phyloP scores from a whole-genome alignment of 2,329 filamentous ascomycete species.

The Fusarium brachygibbosum region DNA sequence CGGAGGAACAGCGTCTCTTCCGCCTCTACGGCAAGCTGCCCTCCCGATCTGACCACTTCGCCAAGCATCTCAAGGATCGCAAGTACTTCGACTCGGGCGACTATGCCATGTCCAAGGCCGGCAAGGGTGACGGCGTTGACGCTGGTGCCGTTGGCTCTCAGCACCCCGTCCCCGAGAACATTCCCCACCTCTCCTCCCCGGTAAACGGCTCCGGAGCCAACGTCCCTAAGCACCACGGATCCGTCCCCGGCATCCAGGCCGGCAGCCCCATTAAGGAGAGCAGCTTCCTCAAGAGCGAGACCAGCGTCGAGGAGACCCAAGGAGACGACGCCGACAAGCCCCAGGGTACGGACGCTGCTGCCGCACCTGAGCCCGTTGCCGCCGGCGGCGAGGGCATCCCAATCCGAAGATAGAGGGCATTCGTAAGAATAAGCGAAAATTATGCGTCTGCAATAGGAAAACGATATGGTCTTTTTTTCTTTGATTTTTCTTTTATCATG shows the following conservation, averaged over 20 bases:
- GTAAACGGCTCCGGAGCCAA: constrained; percentile 55
- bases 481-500: constrained; percentile 7
- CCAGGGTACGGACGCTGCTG: constrained; percentile 54
- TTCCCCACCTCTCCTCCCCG: constrained; percentile 86
- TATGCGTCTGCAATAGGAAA: constrained; percentile 7
- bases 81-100: constrained; percentile 99
- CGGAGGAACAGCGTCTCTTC: constrained; percentile 96
- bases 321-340: constrained; percentile 53
- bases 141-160: constrained; percentile 94
- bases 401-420: constrained; percentile 67
- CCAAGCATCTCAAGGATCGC: constrained; percentile 99
- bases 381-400: constrained; percentile 65
- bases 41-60: constrained; percentile 93
- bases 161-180: constrained; percentile 95
- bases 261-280: constrained; percentile 92
- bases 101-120: constrained; percentile 96
- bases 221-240: constrained; percentile 58
- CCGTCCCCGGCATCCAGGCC: constrained; percentile 66
- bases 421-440: constrained; percentile 13
- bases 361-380: constrained; percentile 38
- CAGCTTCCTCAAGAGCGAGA: constrained; percentile 87
- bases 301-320: constrained; percentile 71
- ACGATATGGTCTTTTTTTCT: background rate
- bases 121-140: constrained; percentile 94
- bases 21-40: constrained; percentile 98